Base-by-base conservation (phyloP, 352 stramenopile genomes). In the Pythium grandisporangium region DNA sequence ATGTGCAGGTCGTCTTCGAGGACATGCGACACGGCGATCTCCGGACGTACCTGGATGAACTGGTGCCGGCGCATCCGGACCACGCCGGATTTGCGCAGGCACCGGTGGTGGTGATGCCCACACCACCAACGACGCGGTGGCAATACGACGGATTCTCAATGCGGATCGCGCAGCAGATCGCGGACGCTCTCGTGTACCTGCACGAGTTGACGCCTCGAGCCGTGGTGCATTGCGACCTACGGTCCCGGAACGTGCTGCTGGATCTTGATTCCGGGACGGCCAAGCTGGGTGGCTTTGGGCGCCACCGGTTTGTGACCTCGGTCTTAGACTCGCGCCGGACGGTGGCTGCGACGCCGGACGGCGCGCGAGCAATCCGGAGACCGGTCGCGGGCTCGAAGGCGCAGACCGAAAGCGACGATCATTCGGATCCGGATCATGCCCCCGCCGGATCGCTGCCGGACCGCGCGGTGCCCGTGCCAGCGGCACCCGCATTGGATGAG, bases 1-100 rank as follows among this genome's bases (percentile, higher is more conserved):
- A 57, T 32, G 49, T 57, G 12, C 49, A 57, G 27, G 20, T 57
- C 49, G 49, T 47, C 42, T 24, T 57, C 27, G 49, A 57, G 23
- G 49, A 57, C 30, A 51, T 51, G 41, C 35, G 27, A 2, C 46
- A 46, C 17, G 49, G 49, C 16, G 49, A 57, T n/a, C 37, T 57
- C 17, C 36, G 42, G 14, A 32, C 29, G 14, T 58, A 47, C 24
- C n/a, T 58, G 2, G 48, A 55, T 29, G n/a, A n/a, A n/a, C n/a
- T n/a, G n/a, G n/a, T n/a, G n/a, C n/a, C n/a, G n/a, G n/a, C n/a
- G n/a, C n/a, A n/a, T n/a, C n/a, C n/a, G n/a, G n/a, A n/a, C n/a
- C n/a, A n/a, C n/a, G n/a, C n/a, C n/a, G n/a, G n/a, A n/a, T n/a
- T n/a, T n/a, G n/a, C n/a, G n/a, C n/a, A n/a, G n/a, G n/a, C n/a